These are phyloP conservation scores for Xylaria longipes DNA, from an alignment of 495 filamentous ascomycete species.

Conservation along the genomic window DNA sequence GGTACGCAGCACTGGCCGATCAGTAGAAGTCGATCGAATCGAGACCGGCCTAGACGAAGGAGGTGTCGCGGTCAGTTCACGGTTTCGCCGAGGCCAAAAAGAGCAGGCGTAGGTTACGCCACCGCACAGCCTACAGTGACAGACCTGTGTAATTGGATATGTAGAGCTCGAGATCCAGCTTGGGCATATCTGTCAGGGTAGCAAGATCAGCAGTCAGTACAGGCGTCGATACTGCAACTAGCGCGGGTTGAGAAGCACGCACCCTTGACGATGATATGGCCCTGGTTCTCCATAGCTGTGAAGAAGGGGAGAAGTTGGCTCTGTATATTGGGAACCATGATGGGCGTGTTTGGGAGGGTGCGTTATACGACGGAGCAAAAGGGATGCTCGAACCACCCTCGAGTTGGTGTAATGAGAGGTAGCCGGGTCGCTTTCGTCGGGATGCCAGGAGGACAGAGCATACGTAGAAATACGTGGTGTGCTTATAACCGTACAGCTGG, in stretches of 20 bases:
- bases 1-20: slow-evolving; percentile 80
- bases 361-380: background rate
- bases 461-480: background rate
- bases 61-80: slow-evolving; percentile 17
- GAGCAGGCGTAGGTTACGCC: background rate
- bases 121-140: slow-evolving; percentile 14
- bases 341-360: background rate
- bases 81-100: background rate
- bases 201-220: slow-evolving; percentile 4
- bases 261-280: slow-evolving; percentile 56
- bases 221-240: background rate
- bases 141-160: slow-evolving; percentile 88
- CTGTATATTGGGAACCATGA: slow-evolving; percentile 39
- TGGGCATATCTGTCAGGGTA: slow-evolving; percentile 70
- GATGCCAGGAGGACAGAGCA: background rate
- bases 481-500: background rate
- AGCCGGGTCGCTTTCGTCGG: background rate
- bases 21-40: slow-evolving; percentile 78
- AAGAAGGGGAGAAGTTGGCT: slow-evolving; percentile 49
- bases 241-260: background rate
- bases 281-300: slow-evolving; percentile 51
- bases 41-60: slow-evolving; percentile 65
- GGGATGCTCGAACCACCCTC: background rate
- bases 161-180: slow-evolving; percentile 92
- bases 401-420: background rate